Percentiles rank a stretch among this genome's conserved stretches.
These are phyloP conservation scores for Rhodosporidiobolus sp. DNA, from an alignment of 768 basidiomycete genomes.

Conservation along the genomic window DNA sequence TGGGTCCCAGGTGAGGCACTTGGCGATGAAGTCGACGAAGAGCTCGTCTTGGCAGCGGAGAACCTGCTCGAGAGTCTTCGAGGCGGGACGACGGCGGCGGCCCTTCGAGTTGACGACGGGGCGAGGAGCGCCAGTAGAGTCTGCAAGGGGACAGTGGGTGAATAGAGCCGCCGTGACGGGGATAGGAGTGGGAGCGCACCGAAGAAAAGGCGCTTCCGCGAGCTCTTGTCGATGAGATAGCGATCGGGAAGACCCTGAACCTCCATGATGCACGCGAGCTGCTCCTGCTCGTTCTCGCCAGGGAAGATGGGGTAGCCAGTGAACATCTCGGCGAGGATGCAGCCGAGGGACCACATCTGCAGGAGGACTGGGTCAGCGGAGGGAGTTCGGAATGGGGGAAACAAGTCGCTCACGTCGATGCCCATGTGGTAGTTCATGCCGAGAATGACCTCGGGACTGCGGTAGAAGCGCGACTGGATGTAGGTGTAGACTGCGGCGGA, in stretches of 20 bases:
- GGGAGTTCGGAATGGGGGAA: neutral
- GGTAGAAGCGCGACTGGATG: slow-evolving; percentile 98
- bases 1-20: slow-evolving; percentile 98
- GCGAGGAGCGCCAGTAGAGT: slow-evolving; percentile 86
- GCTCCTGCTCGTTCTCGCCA: slow-evolving; percentile 98
- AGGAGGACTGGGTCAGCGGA: neutral
- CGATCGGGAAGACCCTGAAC: slow-evolving; percentile 93
- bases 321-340: slow-evolving; percentile 93
- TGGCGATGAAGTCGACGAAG: slow-evolving; percentile 93
- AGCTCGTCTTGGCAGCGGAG: slow-evolving; percentile 89
- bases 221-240: slow-evolving; percentile 88
- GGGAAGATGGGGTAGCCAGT: slow-evolving; percentile 99
- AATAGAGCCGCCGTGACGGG: neutral
- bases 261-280: slow-evolving; percentile 98
- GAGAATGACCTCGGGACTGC: slow-evolving; percentile 89
- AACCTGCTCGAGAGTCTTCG: slow-evolving; percentile 83
- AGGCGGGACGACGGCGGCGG: slow-evolving; percentile 81
- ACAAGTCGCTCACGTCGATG: slow-evolving; percentile 35
- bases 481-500: slow-evolving; percentile 82
- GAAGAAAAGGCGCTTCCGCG: slow-evolving; percentile 91
- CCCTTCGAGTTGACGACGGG: slow-evolving; percentile 96
- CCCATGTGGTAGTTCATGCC: slow-evolving; percentile 99
- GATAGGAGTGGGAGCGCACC: slow-evolving; percentile 57
- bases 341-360: slow-evolving; percentile 99
- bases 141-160: slow-evolving; percentile 51